phyloP scores from a whole-genome alignment of 1,284 basidiomycete genomes.

The Trichosporon sp. region DNA sequence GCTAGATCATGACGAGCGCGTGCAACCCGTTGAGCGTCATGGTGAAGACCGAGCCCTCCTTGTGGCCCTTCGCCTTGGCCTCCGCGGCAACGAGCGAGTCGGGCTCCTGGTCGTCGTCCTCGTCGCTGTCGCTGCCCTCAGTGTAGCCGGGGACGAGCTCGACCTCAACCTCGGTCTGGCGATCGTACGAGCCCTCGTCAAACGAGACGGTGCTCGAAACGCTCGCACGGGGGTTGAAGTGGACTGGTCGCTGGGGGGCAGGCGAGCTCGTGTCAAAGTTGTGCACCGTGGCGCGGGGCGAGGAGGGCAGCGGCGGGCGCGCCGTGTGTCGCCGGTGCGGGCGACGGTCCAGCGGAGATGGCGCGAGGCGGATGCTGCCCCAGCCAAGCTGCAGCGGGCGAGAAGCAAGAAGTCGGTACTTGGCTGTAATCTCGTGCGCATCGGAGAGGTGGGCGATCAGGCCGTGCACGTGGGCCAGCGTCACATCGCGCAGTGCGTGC shows the following conservation, averaged over 20 bases:
- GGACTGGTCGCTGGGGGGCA: not conserved
- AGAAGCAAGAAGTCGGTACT: constrained; percentile 42
- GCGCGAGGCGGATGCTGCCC: constrained; percentile 43
- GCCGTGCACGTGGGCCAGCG: constrained; percentile 41
- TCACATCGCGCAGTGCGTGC: constrained; percentile 45
- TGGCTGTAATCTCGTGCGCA: constrained; percentile 31
- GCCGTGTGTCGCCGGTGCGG: not conserved
- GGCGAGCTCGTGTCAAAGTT: not conserved
- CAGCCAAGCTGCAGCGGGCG: constrained; percentile 31
- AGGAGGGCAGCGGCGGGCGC: not conserved
- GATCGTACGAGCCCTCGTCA: constrained; percentile 19
- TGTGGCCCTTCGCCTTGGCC: constrained; percentile 28
- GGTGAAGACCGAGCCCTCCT: constrained; percentile 40
- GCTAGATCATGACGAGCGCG: constrained; percentile 39
- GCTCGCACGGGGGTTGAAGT: not conserved
- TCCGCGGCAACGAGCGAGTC: constrained; percentile 35
- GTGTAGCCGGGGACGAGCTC: constrained; percentile 26
- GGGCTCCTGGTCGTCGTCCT: constrained; percentile 40
- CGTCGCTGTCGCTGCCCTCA: constrained; percentile 22
- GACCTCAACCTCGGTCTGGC: constrained; percentile 20
- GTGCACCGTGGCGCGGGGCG: constrained; percentile 12
- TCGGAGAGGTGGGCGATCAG: constrained; percentile 37
- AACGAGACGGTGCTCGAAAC: not conserved
- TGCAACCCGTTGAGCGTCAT: constrained; percentile 42
- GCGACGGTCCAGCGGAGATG: constrained; percentile 22